These are phyloP conservation scores for Umbilicaria muhlenbergii DNA, from an alignment of 495 filamentous ascomycete genomes.

Conservation along the genomic window DNA sequence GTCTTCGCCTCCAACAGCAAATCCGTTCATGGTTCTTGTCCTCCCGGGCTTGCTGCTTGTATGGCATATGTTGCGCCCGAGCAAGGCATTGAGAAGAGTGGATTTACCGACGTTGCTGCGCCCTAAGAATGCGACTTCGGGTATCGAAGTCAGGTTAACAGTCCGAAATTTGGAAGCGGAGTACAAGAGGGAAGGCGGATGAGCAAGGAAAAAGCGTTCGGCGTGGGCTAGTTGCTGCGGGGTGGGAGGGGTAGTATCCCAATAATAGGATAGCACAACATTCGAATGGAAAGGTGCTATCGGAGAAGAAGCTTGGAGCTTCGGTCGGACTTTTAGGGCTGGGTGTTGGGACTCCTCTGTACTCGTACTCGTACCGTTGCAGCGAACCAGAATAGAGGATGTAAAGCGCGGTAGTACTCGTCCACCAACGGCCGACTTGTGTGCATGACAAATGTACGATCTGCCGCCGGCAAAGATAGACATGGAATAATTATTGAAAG, in stretches of 20 bases:
- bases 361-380: too few species aligned
- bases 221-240: slow-evolving; percentile 37
- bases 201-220: slow-evolving; percentile 41
- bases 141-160: slow-evolving; percentile 28
- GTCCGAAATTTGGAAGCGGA: slow-evolving; percentile 54
- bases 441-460: too few species aligned
- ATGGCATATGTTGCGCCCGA: slow-evolving; percentile 41
- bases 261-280: slow-evolving; percentile 31
- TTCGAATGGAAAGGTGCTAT: too few species aligned
- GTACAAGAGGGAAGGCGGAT: slow-evolving; percentile 51
- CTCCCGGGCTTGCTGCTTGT: slow-evolving; percentile 59
- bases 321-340: too few species aligned
- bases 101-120: slow-evolving; percentile 90
- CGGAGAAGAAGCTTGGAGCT: too few species aligned
- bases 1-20: slow-evolving; percentile 49
- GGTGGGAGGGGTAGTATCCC: slow-evolving; percentile 41
- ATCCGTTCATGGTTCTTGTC: slow-evolving; percentile 74
- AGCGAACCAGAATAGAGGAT: too few species aligned
- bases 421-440: too few species aligned
- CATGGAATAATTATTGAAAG: too few species aligned
- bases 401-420: too few species aligned
- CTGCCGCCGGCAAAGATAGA: too few species aligned
- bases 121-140: slow-evolving; percentile 60
- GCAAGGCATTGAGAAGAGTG: slow-evolving; percentile 69
- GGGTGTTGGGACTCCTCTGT: too few species aligned